Base-by-base conservation (phyloP, 805 yeast genomes). In the Clavispora asparagi region DNA sequence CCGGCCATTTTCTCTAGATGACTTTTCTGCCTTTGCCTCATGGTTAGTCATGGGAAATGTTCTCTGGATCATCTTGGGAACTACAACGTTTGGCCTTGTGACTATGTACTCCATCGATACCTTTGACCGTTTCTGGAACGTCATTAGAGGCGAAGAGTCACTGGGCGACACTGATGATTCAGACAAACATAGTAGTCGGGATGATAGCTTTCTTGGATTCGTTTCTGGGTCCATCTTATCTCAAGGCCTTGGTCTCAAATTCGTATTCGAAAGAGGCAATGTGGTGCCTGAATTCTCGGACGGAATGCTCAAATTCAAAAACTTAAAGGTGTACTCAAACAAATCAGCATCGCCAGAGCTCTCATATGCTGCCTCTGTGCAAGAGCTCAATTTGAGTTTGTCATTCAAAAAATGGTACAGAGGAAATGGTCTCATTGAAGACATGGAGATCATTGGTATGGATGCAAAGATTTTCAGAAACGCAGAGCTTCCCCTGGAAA, bases 11-110 rank as follows among this genome's bases (percentile, higher is more conserved):
- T 68, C 77, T 28, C 54, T 71, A 13, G 81, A 77, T 53, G 82
- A 78, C 47, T 58, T 77, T 14, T 74, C 79, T 2, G 82, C 84
- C 1, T 75, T 79, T 54, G 64, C 74, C 9, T 77, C 82, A 5
- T 79, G 81, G 81, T 59, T 77, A 11, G 68, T 79, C 28, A 76
- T 79, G 81, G 83, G 83, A 0, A 75, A 78, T 53, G 61, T 77
- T 17, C 57, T 79, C 32, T 78, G 82, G 82, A 65, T 79, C 14
- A 57, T 77, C 12, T 62, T 79, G 45, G 83, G 83, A 4, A 79
- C 84, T 3, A 79, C 84, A 8, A 79, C 83, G 1, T 79, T 78
- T 56, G 73, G 72, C 8, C 72, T 81, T 32, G 65, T 71, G 29
- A 50, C 73, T 7, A 66, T 79, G 57, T 77, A 78, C 54, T 53